Percentiles rank a stretch among this genome's conserved stretches.
Conservation (phyloP, 2,329 filamentous ascomycete genomes). For the Colletotrichum sp. region DNA sequence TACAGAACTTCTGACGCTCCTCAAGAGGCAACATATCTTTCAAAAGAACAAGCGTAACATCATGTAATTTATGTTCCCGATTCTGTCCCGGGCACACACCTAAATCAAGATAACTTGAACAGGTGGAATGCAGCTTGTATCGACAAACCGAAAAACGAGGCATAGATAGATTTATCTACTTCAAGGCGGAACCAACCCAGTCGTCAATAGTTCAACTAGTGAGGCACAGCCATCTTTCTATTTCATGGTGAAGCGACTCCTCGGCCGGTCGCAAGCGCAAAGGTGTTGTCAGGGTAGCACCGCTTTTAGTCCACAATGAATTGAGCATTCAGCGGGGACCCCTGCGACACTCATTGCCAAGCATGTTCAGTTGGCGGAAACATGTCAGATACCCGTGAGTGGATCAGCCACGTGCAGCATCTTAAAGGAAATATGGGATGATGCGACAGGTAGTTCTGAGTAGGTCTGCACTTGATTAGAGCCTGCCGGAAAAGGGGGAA, state of each 20-base stretch:
- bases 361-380: background rate
- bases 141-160: background rate
- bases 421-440: background rate
- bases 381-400: background rate
- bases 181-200: accelerated
- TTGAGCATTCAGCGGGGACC: background rate
- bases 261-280: background rate
- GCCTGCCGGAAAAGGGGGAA: background rate
- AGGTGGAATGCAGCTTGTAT: background rate
- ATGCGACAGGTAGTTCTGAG: background rate
- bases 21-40: background rate
- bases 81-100: background rate
- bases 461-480: background rate
- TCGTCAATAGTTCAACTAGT: background rate
- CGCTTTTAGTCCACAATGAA: background rate
- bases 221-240: background rate
- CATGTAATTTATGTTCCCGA: accelerated
- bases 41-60: background rate
- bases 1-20: background rate
- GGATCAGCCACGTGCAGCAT: background rate
- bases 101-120: background rate
- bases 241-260: background rate
- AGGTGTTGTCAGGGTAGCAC: background rate
- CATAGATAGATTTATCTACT: background rate
- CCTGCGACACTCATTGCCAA: background rate